These are phyloP conservation scores for Crucibulum parvulum DNA, from an alignment of 1,284 basidiomycete genomes.

Conservation along the genomic window DNA sequence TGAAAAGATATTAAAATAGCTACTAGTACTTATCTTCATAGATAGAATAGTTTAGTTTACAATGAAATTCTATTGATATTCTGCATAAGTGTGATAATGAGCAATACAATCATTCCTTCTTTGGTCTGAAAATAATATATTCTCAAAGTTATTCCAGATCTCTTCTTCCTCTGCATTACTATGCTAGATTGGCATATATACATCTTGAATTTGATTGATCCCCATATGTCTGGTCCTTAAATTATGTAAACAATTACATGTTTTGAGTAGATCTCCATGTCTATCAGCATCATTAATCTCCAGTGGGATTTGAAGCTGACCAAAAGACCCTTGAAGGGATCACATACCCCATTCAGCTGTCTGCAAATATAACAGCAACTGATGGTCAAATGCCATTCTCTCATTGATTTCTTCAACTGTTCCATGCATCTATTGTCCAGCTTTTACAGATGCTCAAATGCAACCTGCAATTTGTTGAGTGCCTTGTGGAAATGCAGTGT, in stretches of 20 bases:
- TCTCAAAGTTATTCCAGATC: conserved; percentile 38
- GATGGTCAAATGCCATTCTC: conserved; percentile 28
- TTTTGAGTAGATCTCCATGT: conserved; percentile 36
- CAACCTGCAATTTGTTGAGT: conserved; percentile 29
- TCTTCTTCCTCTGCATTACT: conserved; percentile 22
- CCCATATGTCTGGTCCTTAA: conserved; percentile 36
- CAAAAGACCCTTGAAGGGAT: conserved; percentile 48
- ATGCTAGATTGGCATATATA: conserved; percentile 44
- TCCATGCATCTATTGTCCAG: conserved; percentile 30
- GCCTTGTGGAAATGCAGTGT: conserved; percentile 51
- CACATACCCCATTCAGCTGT: conserved; percentile 55
- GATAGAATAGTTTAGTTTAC: too few relatives aligned
- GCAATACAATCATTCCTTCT: conserved; percentile 31
- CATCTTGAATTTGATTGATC: conserved; percentile 44
- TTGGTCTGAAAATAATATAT: conserved; percentile 41
- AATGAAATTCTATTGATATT: too few relatives aligned
- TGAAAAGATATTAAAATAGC: too few relatives aligned
- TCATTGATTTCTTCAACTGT: conserved; percentile 23
- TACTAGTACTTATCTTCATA: too few relatives aligned
- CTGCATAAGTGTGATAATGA: conserved; percentile 26
- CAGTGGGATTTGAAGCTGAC: conserved; percentile 43
- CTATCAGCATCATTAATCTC: conserved; percentile 27
- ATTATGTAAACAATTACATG: conserved; percentile 22
- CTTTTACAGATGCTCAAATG: conserved; percentile 50
- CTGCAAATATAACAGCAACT: conserved; percentile 46